Evolutionary conservation across 2,329 filamentous ascomycete species (phyloP).

Genomic region (Xylariaceae sp.): DNA sequence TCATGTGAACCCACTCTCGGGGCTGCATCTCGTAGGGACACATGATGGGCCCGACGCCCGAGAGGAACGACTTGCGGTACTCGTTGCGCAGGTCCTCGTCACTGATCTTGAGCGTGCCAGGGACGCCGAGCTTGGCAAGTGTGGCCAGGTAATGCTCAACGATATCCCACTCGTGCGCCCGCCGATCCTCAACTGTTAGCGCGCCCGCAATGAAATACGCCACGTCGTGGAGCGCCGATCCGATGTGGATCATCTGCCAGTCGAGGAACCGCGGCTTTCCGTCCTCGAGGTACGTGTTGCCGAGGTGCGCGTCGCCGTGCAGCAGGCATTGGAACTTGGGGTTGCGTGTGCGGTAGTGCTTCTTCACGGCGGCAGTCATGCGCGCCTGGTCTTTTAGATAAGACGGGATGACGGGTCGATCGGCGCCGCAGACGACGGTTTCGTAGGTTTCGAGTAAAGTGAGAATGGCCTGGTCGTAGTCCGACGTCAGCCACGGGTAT

Average conservation of each 20-base stretch:
- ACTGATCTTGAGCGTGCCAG: conserved; percentile 19
- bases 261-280: conserved; percentile 33
- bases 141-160: conserved; percentile 32
- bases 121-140: conserved; percentile 24
- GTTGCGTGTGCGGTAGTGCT: conserved; percentile 29
- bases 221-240: conserved; percentile 36
- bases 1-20: conserved; percentile 30
- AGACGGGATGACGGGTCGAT: conserved; percentile 25
- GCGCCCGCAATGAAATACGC: conserved; percentile 33
- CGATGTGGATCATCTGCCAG: conserved; percentile 35
- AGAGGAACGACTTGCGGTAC: conserved; percentile 31
- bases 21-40: conserved; percentile 34
- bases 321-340: conserved; percentile 32
- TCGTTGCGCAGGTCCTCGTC: conserved; percentile 28
- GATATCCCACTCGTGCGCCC: conserved; percentile 31
- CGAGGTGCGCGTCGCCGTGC: conserved; percentile 35
- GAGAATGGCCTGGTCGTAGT: conserved; percentile 29
- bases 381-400: conserved; percentile 29
- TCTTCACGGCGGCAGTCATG: conserved; percentile 29
- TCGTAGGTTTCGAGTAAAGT: conserved; percentile 26
- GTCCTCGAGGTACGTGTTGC: conserved; percentile 32
- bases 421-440: conserved; percentile 20
- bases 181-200: conserved; percentile 31
- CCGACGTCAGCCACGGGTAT: conserved; percentile 30
- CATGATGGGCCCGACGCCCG: conserved; percentile 34